Evolutionary conservation across 805 yeast genomes (phyloP).

Genomic region (Clavispora phyllophila): DNA sequence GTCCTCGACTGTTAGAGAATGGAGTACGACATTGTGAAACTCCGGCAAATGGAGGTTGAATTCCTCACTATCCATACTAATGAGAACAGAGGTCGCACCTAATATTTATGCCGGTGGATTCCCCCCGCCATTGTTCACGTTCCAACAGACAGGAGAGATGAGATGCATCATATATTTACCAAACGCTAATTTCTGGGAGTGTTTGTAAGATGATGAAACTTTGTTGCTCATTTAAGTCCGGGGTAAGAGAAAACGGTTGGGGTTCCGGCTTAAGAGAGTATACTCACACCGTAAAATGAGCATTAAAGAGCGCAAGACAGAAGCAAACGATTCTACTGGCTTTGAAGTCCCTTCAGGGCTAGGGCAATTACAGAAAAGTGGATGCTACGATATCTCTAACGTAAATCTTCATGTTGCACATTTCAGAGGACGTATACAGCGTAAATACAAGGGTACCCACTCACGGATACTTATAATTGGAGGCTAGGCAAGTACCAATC

Average conservation of each 20-base stretch:
- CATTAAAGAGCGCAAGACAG: no score
- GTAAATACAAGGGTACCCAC: neutral
- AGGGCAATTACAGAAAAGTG: no score
- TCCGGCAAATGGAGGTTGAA: conserved; percentile 11
- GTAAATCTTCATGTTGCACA: neutral
- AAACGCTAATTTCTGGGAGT: neutral
- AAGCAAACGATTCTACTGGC: no score
- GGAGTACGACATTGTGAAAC: conserved; percentile 10
- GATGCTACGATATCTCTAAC: no score
- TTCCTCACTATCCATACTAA: conserved; percentile 5
- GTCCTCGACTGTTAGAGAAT: neutral
- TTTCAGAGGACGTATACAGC: neutral
- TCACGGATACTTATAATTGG: no score
- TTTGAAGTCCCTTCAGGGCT: no score
- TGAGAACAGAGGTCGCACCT: neutral
- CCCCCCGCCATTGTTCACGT: neutral
- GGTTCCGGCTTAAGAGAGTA: no score
- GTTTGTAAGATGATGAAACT: no score
- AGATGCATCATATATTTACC: neutral
- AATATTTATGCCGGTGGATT: neutral
- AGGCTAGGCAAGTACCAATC: neutral
- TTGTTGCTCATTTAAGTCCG: no score
- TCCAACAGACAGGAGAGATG: neutral
- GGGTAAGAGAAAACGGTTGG: no score
- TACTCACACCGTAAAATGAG: no score